Evolutionary conservation across 2,329 filamentous ascomycete species (phyloP), one percentile per base, ranked within the genome.

Genomic region (Albophoma yamanashiensis): DNA sequence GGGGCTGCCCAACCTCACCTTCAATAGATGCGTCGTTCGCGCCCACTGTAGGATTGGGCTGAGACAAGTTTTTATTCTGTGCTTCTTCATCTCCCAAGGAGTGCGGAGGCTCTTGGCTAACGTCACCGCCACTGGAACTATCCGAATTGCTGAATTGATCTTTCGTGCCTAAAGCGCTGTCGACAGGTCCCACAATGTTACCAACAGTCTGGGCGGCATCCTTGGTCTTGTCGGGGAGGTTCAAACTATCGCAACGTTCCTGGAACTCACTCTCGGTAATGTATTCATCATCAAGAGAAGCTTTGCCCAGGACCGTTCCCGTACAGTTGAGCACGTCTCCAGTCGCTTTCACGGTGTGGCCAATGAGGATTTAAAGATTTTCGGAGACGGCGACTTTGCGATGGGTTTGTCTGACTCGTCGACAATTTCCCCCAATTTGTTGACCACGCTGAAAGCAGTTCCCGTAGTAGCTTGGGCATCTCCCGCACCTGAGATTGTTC

Each of bases 381-480:
- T 68, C 62, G 27, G 74, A 72, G 50, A 76, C 73, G 58, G 70
- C 69, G 60, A 80, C 69, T 62, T 76, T 59, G 77, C 78, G 50
- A 80, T 66, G 11, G 69, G 70, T 58, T 78, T 77, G 58, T 76
- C 78, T 14, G 74, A 66, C 14, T 75, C 68, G 60, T 80, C 76
- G 43, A 80, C 68, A 22, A 79, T 74, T 20, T 79, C 76, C 20
- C 78, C 78, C 27, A 69, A 65, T 61, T 78, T 75, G 66, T 74
- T 76, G 58, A 80, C 78, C 56, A 74, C 70, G 42, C 75, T 73
- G 22, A 73, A 75, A 55, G 71, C 71, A 15, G 77, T 74, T 58
- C 73, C 67, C 38, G 73, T 73, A 50, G 73, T 65, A 53, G 67
- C 67, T 31, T 70, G 60, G 52, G 65, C 58, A 47, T 71, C 69